Conservation (phyloP, 73 alveolate species). For the Paramecium pentaurelia region DNA sequence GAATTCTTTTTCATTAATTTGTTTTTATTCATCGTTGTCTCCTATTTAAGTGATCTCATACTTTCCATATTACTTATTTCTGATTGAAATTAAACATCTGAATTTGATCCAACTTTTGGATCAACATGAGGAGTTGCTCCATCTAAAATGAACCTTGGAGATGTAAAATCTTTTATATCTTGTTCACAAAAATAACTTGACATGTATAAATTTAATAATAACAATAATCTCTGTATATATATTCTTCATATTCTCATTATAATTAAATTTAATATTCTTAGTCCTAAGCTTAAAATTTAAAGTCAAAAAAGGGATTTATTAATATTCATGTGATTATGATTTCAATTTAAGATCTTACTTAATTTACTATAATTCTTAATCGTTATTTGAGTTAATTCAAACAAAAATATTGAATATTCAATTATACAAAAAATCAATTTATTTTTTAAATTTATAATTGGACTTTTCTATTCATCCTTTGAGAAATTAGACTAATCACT, state of each 20-base stretch:
- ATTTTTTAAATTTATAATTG: no score
- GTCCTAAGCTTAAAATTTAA: neutral
- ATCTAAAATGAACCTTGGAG: neutral
- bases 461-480: neutral
- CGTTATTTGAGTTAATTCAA: neutral
- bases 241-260: neutral
- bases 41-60: neutral
- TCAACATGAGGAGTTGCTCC: neutral
- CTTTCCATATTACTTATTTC: constrained; percentile 18
- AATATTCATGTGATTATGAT: neutral
- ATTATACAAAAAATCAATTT: no score
- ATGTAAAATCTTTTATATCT: neutral
- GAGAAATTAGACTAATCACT: neutral
- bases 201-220: neutral
- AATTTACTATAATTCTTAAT: neutral
- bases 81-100: neutral
- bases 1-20: neutral
- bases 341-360: neutral
- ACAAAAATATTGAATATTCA: neutral
- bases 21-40: neutral
- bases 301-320: neutral
- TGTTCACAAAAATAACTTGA: neutral
- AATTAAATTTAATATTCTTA: no score
- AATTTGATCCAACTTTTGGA: constrained; percentile 8
- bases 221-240: neutral